Base-by-base conservation (phyloP, 148 eudicot genomes). In the Pharnaceum exiguum region DNA sequence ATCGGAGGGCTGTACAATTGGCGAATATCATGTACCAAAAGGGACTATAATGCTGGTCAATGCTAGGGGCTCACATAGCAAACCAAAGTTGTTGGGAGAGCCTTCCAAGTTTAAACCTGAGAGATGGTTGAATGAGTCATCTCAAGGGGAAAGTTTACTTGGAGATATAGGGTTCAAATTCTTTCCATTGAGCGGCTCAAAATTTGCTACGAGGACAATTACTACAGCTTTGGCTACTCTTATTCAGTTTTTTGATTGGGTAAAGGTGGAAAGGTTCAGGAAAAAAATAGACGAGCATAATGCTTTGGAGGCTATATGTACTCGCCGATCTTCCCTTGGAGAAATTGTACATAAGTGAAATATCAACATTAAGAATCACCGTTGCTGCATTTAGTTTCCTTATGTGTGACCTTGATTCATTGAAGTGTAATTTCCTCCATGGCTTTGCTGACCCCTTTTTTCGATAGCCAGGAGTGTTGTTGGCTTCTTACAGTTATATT, bases 191-290 rank as follows among this genome's bases (percentile, higher is more conserved):
- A 64, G 71, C 10, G 64, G 58, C 7, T 1, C 5, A 2, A 58
- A 58, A n/a, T 22, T 67, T 16, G 71, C 71, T 18, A 19, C 58
- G 43, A 40, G 58, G 33, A 67, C 19, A 10, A 13, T 57, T 8
- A 58, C 28, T 15, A 17, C 50, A 26, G 31, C 26, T 2, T 51
- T 67, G 31, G 63, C 57, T 5, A 50, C 37, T 17, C 49, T 59
- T 11, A 50, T 67, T 27, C 64, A 57, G 15, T 58, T 63, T 24
- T 67, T 67, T 22, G 64, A 67, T 2, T 67, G 64, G 64, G 58
- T 57, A 18, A 55, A 32, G 11, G 18, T 11, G 0, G 60, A 53
- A n/a, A n/a, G n/a, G n/a, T n/a, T n/a, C n/a, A n/a, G n/a, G n/a
- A n/a, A n/a, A n/a, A n/a, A n/a, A n/a, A n/a, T n/a, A n/a, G n/a